Percentiles rank a stretch among this genome's conserved stretches.
These are phyloP conservation scores for Hypoxylon sp. DNA, from an alignment of 2,329 filamentous ascomycete species.

Conservation along the genomic window DNA sequence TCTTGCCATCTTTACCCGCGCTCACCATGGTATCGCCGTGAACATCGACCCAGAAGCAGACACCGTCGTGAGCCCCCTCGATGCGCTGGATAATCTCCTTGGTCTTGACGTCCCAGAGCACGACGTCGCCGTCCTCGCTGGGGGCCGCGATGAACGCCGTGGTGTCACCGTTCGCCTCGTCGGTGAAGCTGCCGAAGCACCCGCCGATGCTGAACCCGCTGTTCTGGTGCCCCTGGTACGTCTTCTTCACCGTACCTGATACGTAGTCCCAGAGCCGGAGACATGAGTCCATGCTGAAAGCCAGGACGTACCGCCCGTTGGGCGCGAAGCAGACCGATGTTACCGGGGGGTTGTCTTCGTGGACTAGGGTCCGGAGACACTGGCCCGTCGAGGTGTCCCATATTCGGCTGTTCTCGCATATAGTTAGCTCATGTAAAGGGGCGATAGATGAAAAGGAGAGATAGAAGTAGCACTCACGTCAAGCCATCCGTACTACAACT, in stretches of 20 bases:
- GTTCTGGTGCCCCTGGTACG: conserved; percentile 94
- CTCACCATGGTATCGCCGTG: conserved; percentile 70
- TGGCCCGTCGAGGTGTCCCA: conserved; percentile 98
- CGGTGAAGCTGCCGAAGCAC: conserved; percentile 79
- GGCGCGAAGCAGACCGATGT: conserved; percentile 92
- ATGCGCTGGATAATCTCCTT: conserved; percentile 85
- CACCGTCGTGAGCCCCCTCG: conserved; percentile 66
- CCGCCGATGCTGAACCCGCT: conserved; percentile 86
- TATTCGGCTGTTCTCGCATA: conserved; percentile 72
- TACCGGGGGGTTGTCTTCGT: conserved; percentile 95
- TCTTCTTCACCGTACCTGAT: conserved; percentile 92
- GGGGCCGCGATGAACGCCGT: conserved; percentile 80
- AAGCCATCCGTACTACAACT: conserved; percentile 93
- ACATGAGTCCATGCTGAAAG: conserved; percentile 91
- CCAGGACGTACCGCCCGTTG: conserved; percentile 93
- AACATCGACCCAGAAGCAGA: conserved; percentile 77
- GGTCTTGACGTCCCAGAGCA: conserved; percentile 91
- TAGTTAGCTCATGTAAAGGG: neutral
- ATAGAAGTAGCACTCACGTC: conserved; percentile 69
- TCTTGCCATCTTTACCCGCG: conserved; percentile 68
- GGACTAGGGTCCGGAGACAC: conserved; percentile 92
- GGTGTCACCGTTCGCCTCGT: conserved; percentile 28
- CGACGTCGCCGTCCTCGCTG: conserved; percentile 87
- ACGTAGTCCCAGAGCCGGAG: conserved; percentile 97
- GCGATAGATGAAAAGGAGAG: neutral